Percentiles rank a stretch among this genome's conserved stretches.
Conservation (phyloP, 257 asterid genomes). For the Schizonepeta tenuifolia region DNA sequence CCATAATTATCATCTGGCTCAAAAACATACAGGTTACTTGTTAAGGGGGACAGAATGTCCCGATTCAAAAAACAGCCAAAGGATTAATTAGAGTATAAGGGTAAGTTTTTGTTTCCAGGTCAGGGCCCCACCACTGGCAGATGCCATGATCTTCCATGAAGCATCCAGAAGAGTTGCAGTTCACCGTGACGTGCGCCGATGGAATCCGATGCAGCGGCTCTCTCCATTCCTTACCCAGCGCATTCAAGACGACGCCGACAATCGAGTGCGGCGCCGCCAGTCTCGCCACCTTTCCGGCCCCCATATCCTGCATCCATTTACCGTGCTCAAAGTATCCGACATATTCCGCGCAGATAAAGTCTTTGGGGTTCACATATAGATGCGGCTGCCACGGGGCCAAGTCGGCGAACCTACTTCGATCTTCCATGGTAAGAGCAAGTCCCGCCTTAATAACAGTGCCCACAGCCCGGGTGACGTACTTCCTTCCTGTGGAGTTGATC, state of each 20-base stretch:
- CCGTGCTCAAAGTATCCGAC: conserved; percentile 84
- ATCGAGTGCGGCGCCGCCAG: conserved; percentile 81
- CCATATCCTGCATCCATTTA: conserved; percentile 71
- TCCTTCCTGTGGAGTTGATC: conserved; percentile 54
- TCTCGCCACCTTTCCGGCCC: conserved; percentile 69
- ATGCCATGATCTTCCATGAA: conserved; percentile 86
- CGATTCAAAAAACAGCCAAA: too few species aligned
- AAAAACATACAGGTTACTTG: too few species aligned
- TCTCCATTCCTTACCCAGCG: conserved; percentile 61
- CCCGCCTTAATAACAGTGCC: conserved; percentile 86
- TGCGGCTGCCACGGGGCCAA: conserved; percentile 70
- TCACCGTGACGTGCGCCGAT: conserved; percentile 66
- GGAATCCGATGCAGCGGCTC: conserved; percentile 89
- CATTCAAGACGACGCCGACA: conserved; percentile 69
- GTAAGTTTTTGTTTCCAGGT: conserved; percentile 54
- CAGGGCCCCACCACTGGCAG: conserved; percentile 88
- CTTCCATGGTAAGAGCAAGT: conserved; percentile 67
- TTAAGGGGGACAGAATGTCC: too few species aligned
- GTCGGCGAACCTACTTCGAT: conserved; percentile 44
- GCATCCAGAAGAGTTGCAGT: conserved; percentile 43
- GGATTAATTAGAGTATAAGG: conserved; percentile 19
- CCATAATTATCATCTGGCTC: too few species aligned
- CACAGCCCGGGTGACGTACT: conserved; percentile 70
- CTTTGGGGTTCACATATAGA: conserved; percentile 68
- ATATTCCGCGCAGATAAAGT: conserved; percentile 79